Conservation (phyloP, 2,329 filamentous ascomycete genomes). For the Cordyceps cicadae region DNA sequence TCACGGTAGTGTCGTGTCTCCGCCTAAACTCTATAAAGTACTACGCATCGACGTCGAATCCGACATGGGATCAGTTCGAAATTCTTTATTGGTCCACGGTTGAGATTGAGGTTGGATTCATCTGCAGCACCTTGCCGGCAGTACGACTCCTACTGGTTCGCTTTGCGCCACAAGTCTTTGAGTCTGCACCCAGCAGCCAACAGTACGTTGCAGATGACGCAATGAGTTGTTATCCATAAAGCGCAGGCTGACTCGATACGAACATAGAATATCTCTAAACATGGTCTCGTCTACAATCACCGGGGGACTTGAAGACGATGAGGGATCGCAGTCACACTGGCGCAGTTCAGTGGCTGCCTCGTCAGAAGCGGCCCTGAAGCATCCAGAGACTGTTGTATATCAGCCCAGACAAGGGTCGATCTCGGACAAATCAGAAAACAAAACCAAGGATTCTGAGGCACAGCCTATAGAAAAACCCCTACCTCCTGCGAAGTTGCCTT, state of each 20-base stretch:
- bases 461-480: not conserved
- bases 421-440: not conserved
- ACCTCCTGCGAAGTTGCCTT: not conserved
- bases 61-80: slow-evolving; percentile 22
- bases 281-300: not conserved
- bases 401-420: not conserved
- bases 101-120: slow-evolving; percentile 26
- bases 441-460: not conserved
- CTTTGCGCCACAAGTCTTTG: slow-evolving; percentile 1
- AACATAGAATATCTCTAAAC: not conserved
- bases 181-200: not conserved
- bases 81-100: slow-evolving; percentile 24
- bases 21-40: slow-evolving; percentile 21
- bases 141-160: slow-evolving; percentile 20
- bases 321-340: not conserved
- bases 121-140: slow-evolving; percentile 26
- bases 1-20: slow-evolving; percentile 24
- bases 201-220: not conserved
- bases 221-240: not conserved
- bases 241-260: not conserved
- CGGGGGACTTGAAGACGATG: not conserved
- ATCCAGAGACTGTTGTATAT: not conserved
- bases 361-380: not conserved
- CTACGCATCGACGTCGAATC: slow-evolving; percentile 21
- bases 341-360: not conserved